phyloP scores from a whole-genome alignment of 2,329 filamentous ascomycete genomes.

The Thielaviopsis musarum region DNA sequence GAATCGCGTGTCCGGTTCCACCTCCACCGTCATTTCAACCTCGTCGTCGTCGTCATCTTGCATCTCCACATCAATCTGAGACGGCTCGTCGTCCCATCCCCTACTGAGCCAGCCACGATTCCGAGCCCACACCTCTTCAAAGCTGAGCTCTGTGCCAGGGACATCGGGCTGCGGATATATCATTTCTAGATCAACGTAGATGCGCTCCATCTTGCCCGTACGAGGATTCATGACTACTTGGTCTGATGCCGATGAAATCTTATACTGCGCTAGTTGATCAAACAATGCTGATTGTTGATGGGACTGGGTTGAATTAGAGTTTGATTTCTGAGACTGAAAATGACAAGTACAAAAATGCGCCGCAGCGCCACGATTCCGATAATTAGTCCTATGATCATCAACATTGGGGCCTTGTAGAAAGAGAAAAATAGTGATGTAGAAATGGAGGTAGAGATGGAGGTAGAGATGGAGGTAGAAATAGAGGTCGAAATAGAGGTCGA shows the following conservation, averaged over 20 bases:
- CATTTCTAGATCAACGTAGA: slow-evolving; percentile 72
- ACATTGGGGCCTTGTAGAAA: slow-evolving; percentile 40
- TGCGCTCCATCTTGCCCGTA: slow-evolving; percentile 68
- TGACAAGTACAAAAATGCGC: slow-evolving; percentile 23
- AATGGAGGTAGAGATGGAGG: neutral
- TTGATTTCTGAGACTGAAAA: slow-evolving; percentile 38
- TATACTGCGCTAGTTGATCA: slow-evolving; percentile 43
- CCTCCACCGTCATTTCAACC: slow-evolving; percentile 5
- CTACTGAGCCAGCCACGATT: slow-evolving; percentile 52
- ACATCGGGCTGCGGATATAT: slow-evolving; percentile 67
- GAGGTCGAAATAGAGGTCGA: no score
- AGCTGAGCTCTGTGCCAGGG: slow-evolving; percentile 60
- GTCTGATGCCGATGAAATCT: slow-evolving; percentile 52
- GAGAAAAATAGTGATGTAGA: slow-evolving; percentile 5
- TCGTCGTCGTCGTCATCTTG: neutral
- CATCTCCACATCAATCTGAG: slow-evolving; percentile 14
- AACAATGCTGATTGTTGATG: slow-evolving; percentile 4
- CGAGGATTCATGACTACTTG: slow-evolving; percentile 70
- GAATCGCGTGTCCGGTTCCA: slow-evolving; percentile 2
- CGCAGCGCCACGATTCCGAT: slow-evolving; percentile 21
- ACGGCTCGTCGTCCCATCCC: slow-evolving; percentile 33
- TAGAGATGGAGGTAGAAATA: neutral
- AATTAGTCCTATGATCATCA: slow-evolving; percentile 97
- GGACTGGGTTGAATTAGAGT: slow-evolving; percentile 7
- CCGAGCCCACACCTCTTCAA: slow-evolving; percentile 77